phyloP scores from a whole-genome alignment of 2,329 filamentous ascomycete genomes.

The Neospermospora avenae region DNA sequence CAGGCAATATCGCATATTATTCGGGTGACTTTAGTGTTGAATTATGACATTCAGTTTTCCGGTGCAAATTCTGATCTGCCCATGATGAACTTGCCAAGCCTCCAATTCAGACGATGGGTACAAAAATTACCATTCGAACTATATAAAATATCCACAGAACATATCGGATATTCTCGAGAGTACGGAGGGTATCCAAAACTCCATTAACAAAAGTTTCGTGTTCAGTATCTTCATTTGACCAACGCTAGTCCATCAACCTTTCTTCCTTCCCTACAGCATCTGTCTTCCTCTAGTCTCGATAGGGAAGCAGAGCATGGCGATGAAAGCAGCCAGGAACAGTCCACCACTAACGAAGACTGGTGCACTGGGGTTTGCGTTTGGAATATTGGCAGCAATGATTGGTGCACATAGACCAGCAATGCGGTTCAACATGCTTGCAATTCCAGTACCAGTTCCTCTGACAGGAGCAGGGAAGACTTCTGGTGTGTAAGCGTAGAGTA shows the following conservation, averaged over 20 bases:
- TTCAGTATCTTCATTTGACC: background rate
- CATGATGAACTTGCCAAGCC: too few relatives aligned
- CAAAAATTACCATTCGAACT: background rate
- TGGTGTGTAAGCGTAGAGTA: conserved; percentile 73
- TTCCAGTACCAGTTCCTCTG: conserved; percentile 68
- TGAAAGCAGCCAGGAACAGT: conserved; percentile 56
- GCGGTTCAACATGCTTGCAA: conserved; percentile 69
- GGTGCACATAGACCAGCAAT: conserved; percentile 66
- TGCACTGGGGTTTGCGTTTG: conserved; percentile 44
- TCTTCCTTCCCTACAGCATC: conserved; percentile 41
- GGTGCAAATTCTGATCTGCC: too few relatives aligned
- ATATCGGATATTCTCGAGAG: background rate
- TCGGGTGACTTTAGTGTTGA: too few relatives aligned
- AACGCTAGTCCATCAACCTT: background rate
- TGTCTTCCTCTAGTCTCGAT: conserved; percentile 62
- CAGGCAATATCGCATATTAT: too few relatives aligned
- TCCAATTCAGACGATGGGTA: background rate
- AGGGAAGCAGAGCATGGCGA: conserved; percentile 57
- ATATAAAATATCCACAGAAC: background rate
- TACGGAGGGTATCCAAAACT: conserved; percentile 8
- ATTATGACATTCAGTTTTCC: too few relatives aligned
- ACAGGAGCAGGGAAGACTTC: conserved; percentile 73
- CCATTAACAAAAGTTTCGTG: background rate
- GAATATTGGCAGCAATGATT: conserved; percentile 56
- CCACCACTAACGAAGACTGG: conserved; percentile 56